Evolutionary conservation across 2,329 filamentous ascomycete genomes (phyloP), one percentile per base, ranked within the genome.

Genomic region (Aphanoascus verrucosus): DNA sequence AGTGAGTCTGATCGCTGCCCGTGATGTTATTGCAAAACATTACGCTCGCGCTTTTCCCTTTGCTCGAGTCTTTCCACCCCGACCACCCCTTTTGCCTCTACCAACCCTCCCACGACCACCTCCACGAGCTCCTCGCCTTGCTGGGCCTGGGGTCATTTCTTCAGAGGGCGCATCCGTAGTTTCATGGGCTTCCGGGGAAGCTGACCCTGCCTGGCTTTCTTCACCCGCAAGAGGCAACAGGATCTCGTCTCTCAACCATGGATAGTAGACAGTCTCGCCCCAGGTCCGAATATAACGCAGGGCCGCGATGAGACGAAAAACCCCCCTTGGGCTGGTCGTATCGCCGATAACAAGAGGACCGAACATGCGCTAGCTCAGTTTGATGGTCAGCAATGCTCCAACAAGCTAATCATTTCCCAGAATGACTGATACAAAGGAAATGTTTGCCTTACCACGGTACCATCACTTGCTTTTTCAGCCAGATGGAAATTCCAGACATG

Each of bases 401-500:
- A 35, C 23, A 28, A 28, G 23, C 23, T 7, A 7, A 7, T 28
- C 7, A 28, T 28, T 28, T n/a, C 12, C 9, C 34, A 44, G 17
- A 23, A 23, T 20, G 5, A 8, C 31, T 12, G n/a, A 12, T 15
- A 1, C 23, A 32, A 37, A 5, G 7, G 23, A 31, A 28, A 20
- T 11, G 38, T 6, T 11, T 19, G 42, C 15, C 53, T 37, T 52
- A 52, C 48, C 40, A 55, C 35, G 17, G 20, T 37, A 8, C 53
- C 53, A 38, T 40, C 15, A 8, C 17, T 12, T 17, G 12, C 15
- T 20, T 55, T 55, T 4, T 17, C 8, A 6, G 46, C 53, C 2
- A 55, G 11, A 28, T 51, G 38, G 4, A 55, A 32, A 20, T 55
- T 23, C 47, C 53, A 55, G 2, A 28, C 40, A 15, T 55, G 53